Evolutionary conservation across 345 rosid genomes (phyloP).

Genomic region (Moricandia moricandioides): DNA sequence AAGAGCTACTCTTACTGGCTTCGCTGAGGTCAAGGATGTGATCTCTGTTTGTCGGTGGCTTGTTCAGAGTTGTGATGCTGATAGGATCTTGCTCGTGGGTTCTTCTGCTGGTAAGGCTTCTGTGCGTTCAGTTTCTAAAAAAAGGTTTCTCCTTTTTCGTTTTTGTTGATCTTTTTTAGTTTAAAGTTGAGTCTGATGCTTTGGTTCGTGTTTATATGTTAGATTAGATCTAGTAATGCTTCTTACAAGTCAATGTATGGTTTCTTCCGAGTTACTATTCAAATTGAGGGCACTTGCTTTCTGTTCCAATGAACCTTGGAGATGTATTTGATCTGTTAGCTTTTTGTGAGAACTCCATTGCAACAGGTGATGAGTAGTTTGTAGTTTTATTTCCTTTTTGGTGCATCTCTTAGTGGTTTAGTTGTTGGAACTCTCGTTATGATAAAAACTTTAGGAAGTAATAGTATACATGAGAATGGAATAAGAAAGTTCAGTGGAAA

Average conservation of each 20-base stretch:
- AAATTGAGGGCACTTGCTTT: too few species aligned
- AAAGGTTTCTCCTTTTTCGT: neutral
- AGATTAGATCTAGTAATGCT: neutral
- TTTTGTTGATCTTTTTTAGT: neutral
- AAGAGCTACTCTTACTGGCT: conserved; percentile 78
- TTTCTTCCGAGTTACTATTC: too few species aligned
- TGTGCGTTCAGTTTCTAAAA: neutral
- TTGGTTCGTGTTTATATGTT: neutral
- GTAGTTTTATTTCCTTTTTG: too few species aligned
- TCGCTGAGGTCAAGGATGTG: conserved; percentile 79
- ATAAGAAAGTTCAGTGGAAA: neutral
- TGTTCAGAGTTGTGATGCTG: conserved; percentile 42
- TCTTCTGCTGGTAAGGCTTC: conserved; percentile 74
- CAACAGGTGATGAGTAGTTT: too few species aligned
- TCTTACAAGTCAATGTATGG: neutral
- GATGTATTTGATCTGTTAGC: neutral
- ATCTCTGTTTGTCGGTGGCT: conserved; percentile 80
- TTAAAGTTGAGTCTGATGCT: neutral
- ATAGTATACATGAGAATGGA: neutral
- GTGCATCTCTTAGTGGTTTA: too few species aligned
- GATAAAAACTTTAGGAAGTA: neutral
- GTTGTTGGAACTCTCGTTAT: neutral
- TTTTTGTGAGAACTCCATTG: too few species aligned
- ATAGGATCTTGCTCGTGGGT: conserved; percentile 78
- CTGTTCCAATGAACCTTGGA: too few species aligned